Conservation (phyloP, 2,329 filamentous ascomycete species). For the Cladosporium austrohemisphaericum region DNA sequence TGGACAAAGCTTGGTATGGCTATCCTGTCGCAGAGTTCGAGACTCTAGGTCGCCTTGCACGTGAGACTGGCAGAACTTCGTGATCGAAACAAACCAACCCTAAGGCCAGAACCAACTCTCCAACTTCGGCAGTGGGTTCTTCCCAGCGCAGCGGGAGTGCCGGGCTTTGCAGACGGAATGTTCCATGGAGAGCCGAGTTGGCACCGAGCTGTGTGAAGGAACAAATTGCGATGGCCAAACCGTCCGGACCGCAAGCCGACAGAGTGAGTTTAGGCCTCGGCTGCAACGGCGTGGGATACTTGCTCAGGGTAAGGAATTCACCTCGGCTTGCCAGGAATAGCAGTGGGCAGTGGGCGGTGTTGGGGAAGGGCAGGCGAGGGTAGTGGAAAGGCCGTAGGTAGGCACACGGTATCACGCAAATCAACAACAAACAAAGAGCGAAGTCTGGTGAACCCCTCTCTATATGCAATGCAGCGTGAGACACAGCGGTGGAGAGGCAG, state of each 20-base stretch:
- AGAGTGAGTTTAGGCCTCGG: constrained; percentile 5
- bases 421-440: constrained; percentile 2
- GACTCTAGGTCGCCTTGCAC: neutral
- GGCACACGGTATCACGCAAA: neutral
- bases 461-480: neutral
- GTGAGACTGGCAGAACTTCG: constrained; percentile 8
- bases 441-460: neutral
- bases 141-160: neutral
- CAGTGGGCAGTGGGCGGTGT: neutral
- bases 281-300: constrained; percentile 9
- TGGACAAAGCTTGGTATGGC: no score
- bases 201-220: neutral
- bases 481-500: constrained; percentile 1
- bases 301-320: constrained; percentile 7
- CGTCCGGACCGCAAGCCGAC: constrained; percentile 8
- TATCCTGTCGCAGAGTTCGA: no score
- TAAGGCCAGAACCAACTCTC: constrained; percentile 4
- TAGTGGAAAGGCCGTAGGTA: neutral
- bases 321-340: constrained; percentile 7
- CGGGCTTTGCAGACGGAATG: neutral
- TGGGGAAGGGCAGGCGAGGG: neutral
- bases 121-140: neutral
- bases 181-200: constrained; percentile 6
- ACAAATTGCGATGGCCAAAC: neutral
- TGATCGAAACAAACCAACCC: neutral